Conservation (phyloP, 768 basidiomycete species). For the Lactarius psammicola region DNA sequence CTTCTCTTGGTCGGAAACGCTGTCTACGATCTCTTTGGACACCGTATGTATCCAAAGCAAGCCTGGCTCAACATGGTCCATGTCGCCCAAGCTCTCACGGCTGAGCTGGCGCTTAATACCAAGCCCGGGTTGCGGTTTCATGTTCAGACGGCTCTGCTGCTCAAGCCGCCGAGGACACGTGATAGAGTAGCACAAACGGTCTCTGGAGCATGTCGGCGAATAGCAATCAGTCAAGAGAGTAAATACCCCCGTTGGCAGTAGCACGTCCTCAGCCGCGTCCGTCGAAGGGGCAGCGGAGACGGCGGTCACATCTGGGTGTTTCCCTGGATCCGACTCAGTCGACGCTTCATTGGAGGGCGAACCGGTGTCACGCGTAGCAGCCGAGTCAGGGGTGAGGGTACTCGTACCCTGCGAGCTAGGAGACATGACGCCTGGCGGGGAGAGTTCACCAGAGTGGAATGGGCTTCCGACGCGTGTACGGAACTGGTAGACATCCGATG, state of each 20-base stretch:
- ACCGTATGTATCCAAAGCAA: constrained; percentile 96
- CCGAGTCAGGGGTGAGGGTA: constrained; percentile 24
- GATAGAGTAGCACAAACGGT: constrained; percentile 95
- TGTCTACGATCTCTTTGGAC: constrained; percentile 89
- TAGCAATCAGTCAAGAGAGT: constrained; percentile 97
- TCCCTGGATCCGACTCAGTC: constrained; percentile 33
- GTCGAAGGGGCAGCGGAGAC: constrained; percentile 20
- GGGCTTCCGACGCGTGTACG: constrained; percentile 77
- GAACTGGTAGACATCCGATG: constrained; percentile 92
- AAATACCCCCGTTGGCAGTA: constrained; percentile 90
- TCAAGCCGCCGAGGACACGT: constrained; percentile 92
- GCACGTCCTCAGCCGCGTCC: constrained; percentile 50
- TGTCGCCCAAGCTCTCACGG: constrained; percentile 75
- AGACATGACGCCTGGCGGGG: constrained; percentile 38
- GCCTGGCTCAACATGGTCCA: constrained; percentile 67
- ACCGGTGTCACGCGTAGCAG: constrained; percentile 29
- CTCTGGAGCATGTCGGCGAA: constrained; percentile 93
- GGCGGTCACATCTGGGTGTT: constrained; percentile 31
- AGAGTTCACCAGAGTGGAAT: constrained; percentile 73
- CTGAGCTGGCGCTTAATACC: constrained; percentile 68
- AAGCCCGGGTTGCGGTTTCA: constrained; percentile 89
- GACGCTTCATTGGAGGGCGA: constrained; percentile 34
- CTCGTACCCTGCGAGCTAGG: constrained; percentile 27
- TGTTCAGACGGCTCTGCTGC: constrained; percentile 90
- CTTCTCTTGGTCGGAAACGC: constrained; percentile 91